phyloP scores from a whole-genome alignment of 805 yeast species.

The Wickerhamomyces xylosicus region DNA sequence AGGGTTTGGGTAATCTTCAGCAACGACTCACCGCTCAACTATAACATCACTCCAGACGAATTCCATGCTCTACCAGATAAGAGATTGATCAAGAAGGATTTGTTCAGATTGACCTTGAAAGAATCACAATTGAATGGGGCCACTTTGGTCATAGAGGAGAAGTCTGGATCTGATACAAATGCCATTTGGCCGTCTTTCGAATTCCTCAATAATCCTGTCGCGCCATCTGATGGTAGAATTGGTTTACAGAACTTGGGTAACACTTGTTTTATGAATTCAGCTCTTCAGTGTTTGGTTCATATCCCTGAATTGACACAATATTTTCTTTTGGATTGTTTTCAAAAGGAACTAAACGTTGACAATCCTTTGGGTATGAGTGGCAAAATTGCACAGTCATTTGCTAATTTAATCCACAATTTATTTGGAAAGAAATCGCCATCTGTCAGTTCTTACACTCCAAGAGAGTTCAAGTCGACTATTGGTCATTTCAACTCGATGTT shows the following conservation, averaged over 20 bases:
- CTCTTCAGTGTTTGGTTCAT: slow-evolving; percentile 81
- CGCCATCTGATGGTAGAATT: slow-evolving; percentile 36
- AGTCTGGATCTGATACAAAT: slow-evolving; percentile 10
- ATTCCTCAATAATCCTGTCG: slow-evolving; percentile 20
- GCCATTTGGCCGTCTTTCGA: slow-evolving; percentile 29
- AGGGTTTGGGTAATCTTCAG: slow-evolving; percentile 16
- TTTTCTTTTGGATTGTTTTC: slow-evolving; percentile 51
- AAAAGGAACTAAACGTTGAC: slow-evolving; percentile 54
- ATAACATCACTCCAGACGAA: slow-evolving; percentile 16
- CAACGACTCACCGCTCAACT: slow-evolving; percentile 7
- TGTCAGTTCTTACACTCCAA: slow-evolving; percentile 31
- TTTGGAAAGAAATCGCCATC: slow-evolving; percentile 25
- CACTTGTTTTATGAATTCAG: slow-evolving; percentile 92
- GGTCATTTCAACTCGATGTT: slow-evolving; percentile 76
- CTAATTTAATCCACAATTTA: slow-evolving; percentile 48
- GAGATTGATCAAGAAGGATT: slow-evolving; percentile 15
- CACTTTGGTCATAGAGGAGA: slow-evolving; percentile 25
- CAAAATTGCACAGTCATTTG: slow-evolving; percentile 70
- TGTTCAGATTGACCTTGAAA: slow-evolving; percentile 11
- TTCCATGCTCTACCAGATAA: slow-evolving; percentile 19
- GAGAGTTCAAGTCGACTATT: slow-evolving; percentile 66
- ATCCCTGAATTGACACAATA: slow-evolving; percentile 75
- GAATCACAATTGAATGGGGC: slow-evolving; percentile 13
- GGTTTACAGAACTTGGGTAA: slow-evolving; percentile 76
- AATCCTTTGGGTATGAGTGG: slow-evolving; percentile 89